Base-by-base conservation (phyloP, 192 early-diverging fungal species). In the Anaeromyces robustus region DNA sequence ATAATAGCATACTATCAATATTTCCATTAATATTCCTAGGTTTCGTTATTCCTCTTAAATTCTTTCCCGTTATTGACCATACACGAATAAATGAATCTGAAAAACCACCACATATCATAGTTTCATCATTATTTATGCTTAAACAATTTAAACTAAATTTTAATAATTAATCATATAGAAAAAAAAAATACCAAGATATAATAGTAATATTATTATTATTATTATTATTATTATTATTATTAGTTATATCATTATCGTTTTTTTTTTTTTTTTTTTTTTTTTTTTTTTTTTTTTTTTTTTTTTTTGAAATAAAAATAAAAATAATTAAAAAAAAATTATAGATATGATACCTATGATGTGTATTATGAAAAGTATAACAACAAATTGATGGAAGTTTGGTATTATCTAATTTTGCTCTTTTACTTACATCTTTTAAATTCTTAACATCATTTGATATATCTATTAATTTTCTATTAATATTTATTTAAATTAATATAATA, bases 341-440 rank as follows among this genome's bases (percentile, higher is more conserved):
- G 4, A 32, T 22, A n/a, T n/a, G 4, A 32, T 68, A 84, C 83
- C 84, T 87, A 86, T 93, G 90, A 84, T 93, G 87, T 22, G 95
- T 94, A 85, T 99, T 99, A 85, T 97, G 96, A 83, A 98, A 94
- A 30, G 96, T 99, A 85, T 95, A 98, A 82, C 92, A 94, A 86
- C 96, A 96, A 32, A 98, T 89, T 28, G 95, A 96, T 19, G 96
- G 95, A 30, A 95, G 85, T 17, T 92, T 89, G 3, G 86, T 86
- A 9, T 90, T 86, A 12, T 88, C 86, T n/a, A 96, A 81, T 13
- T 87, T 84, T 28, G 95, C 87, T 52, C 93, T 91, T 77, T 95
- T 94, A 80, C 91, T 86, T 14, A 93, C 81, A 52, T 98, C 94
- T 79, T 92, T 90, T 37, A 97, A 84, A 30, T 84, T 86, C 30